Base-by-base conservation (phyloP, 768 basidiomycete species). In the Boletus sensibilis region DNA sequence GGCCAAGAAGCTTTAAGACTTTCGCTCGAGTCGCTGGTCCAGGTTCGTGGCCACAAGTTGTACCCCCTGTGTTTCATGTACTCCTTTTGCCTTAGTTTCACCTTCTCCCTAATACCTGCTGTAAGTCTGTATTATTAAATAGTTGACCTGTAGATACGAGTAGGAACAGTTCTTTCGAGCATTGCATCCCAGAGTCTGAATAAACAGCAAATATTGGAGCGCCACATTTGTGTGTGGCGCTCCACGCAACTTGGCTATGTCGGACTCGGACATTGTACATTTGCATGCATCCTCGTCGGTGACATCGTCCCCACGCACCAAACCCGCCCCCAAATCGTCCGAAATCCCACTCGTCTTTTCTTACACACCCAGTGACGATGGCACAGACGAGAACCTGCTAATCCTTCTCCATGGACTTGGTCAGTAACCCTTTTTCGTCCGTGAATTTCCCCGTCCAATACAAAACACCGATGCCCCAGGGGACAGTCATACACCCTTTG, bases 371-470 rank as follows among this genome's bases (percentile, higher is more conserved):
- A 92, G 91, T 57, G 79, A 85, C 56, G 91, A 94, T 68, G 91
- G 91, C 42, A 87, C 84, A 10, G 92, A 95, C 62, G 88, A 92
- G 69, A 95, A 95, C 69, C 72, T 95, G 18, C 72, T 96, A 23
- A 79, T 96, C 56, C 78, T 96, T 33, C 75, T 96, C 9, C 94
- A 96, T 59, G 94, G 94, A 0, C 80, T 95, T 25, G 93, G 93
- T 92, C 59, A 53, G 81, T 60, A 27, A 38, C 25, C 18, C 9
- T 20, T 20, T 4, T 10, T 23, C 33, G 4, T 42, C 16, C 38
- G 11, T 14, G 6, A 40, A 21, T 8, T 1, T 16, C 10, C 38
- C 29, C 37, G 1, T 37, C 31, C n/a, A 29, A 59, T 25, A 3
- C 27, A 45, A 8, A 35, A 44, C 41, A 44, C n/a, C 42, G 2